These are phyloP conservation scores for Coelastrella sp. DNA, from an alignment of 139 green algal genomes.

Conservation along the genomic window DNA sequence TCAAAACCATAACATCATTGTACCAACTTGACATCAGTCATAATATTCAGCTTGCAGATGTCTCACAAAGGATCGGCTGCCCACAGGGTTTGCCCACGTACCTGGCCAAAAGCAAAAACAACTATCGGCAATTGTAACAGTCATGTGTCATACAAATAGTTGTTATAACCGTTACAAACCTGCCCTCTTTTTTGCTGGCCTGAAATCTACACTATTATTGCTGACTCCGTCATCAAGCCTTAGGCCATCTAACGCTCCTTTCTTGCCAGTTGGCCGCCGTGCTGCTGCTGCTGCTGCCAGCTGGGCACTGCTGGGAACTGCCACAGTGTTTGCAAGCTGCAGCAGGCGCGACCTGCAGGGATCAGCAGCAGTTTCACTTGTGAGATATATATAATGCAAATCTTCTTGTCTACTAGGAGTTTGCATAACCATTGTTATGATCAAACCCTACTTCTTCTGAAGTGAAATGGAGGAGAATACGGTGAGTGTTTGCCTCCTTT, in stretches of 20 bases:
- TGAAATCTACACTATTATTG: conserved; percentile 6
- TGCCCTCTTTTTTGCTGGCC: conserved; percentile 39
- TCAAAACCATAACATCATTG: no score
- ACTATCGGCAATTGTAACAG: not conserved
- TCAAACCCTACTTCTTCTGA: not conserved
- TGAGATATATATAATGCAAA: not conserved
- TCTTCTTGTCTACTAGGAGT: not conserved
- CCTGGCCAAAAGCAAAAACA: no score
- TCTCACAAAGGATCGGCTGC: no score
- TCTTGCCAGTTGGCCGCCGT: not conserved
- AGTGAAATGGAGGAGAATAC: no score
- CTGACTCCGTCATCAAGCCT: not conserved
- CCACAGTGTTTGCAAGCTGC: not conserved
- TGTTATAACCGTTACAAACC: not conserved
- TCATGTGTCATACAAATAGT: not conserved
- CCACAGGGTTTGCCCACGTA: no score
- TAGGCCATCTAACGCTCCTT: not conserved
- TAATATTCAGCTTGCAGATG: no score
- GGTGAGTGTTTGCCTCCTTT: no score
- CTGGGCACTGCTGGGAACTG: conserved; percentile 16
- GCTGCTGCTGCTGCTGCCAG: conserved; percentile 36
- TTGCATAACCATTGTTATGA: not conserved
- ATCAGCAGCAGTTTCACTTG: not conserved
- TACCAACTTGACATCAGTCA: no score
- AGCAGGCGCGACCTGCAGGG: not conserved